Evolutionary conservation across 345 rosid species (phyloP), one percentile per base, ranked within the genome.

Genomic region (Firmiana major): DNA sequence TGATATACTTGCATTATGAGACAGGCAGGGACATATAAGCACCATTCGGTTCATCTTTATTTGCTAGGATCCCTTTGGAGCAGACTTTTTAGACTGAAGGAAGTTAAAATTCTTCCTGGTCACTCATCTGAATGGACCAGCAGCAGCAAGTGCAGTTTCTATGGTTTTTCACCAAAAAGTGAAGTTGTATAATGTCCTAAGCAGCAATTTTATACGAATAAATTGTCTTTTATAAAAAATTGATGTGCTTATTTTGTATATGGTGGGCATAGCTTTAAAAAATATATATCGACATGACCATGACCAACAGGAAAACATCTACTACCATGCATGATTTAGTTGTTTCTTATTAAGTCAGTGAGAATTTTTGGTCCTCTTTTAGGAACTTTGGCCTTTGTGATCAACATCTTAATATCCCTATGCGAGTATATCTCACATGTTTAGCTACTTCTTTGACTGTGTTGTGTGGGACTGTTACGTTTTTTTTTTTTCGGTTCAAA

Each of bases 1-100:
- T 66, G 62, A 17, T 58, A 74, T 58, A 31, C 76, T 66, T 22
- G 69, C 17, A 62, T 57, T 70, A 74, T 63, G 72, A 64, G 81
- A 78, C 81, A 77, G 48, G 55, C 57, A 64, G 73, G 73, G 55
- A 58, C 67, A 36, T 71, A 34, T 19, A 53, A 51, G 9, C 62
- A 51, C 62, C 49, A 54, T 77, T 28, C n/a, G 34, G 42, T 31
- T 45, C 54, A 16, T 65, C 26, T 63, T 66, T 46, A 73, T 60
- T 78, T 63, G 65, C 40, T 17, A 45, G 59, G 43, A 55, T 62
- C 63, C 42, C 72, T 67, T 43, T 43, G n/a, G 53, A 43, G 34
- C 48, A 67, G 19, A 67, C 46, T 62, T 51, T 49, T 71, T 24
- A 1, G 59, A 31, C 15, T 49, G 43, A 49, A 71, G 42, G 26